Base-by-base conservation (phyloP, 179 eudicot species). In the Beta lomatogona region DNA sequence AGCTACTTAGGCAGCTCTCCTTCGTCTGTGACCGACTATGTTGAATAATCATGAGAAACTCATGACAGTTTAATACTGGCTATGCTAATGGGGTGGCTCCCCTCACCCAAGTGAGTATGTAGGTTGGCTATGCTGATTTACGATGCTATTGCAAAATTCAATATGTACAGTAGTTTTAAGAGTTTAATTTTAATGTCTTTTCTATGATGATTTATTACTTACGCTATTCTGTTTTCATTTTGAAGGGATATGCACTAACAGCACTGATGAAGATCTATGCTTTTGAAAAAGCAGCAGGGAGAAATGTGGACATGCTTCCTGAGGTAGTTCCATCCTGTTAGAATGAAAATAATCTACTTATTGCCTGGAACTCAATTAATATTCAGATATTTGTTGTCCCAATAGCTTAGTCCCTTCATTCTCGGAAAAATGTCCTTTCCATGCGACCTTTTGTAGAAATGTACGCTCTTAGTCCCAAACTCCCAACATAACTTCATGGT, bases 221-320 rank as follows among this genome's bases (percentile, higher is more conserved):
- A 44, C 31, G 77, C 28, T 44, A 9, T 79, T 59, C 45, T 77
- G 44, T 45, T 80, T 63, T 72, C 21, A 28, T 81, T 28, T 72
- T 87, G 82, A 88, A 96, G 99, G 99, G 88, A 44, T 94, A 96
- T 88, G 99, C 96, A 77, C 86, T 96, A 54, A 82, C 99, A 71
- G 99, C 98, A 68, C 91, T 96, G 28, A 86, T 86, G 94, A 96
- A 96, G 87, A 85, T 94, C 80, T 92, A 91, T 82, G 91, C 98
- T 63, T 91, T 92, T 83, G 99, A 96, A 83, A 86, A 86, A 80
- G 94, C 96, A 75, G 92, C 98, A 75, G 96, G 98, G 75, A 91
- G 92, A 85, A 85, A 89, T 82, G 90, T 91, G 84, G 98, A 94
- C 83, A 72, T 96, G 81, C 90, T 96, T 75, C 94, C 98, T 8